phyloP scores from a whole-genome alignment of 2,329 filamentous ascomycete species.

The Trichoderma aggressivum region DNA sequence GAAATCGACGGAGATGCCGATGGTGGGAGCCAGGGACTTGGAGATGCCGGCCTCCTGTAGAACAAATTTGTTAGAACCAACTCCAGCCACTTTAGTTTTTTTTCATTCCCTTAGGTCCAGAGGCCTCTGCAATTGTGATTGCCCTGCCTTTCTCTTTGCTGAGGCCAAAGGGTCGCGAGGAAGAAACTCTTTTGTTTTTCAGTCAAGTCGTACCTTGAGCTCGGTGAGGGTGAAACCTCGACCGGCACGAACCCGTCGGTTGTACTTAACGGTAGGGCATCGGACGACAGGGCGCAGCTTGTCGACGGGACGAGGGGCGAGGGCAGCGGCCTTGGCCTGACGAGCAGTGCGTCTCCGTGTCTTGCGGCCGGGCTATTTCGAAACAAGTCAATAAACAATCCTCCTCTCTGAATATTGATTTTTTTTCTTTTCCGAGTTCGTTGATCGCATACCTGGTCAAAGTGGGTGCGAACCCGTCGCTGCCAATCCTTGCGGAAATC shows the following conservation, averaged over 20 bases:
- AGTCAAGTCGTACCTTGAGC: conserved; percentile 76
- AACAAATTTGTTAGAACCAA: conserved; percentile 36
- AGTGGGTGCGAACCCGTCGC: conserved; percentile 97
- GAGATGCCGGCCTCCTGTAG: conserved; percentile 87
- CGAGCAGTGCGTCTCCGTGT: conserved; percentile 85
- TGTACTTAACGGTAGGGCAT: conserved; percentile 98
- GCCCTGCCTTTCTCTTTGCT: background rate
- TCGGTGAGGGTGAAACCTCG: conserved; percentile 97
- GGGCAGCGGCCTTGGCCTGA: conserved; percentile 88
- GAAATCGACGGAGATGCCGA: conserved; percentile 95
- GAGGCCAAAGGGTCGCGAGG: background rate
- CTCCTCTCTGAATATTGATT: conserved; percentile 21
- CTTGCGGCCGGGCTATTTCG: conserved; percentile 85
- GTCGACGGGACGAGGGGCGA: conserved; percentile 96
- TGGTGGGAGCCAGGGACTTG: conserved; percentile 88
- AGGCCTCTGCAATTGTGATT: background rate
- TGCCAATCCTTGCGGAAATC: conserved; percentile 99
- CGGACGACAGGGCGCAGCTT: conserved; percentile 93
- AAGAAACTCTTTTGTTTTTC: background rate
- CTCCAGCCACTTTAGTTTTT: background rate
- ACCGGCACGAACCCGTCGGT: conserved; percentile 93
- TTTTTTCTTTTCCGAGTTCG: background rate
- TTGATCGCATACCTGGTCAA: conserved; percentile 82
- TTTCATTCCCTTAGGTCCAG: background rate
- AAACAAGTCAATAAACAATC: conserved; percentile 37